Conservation (phyloP, 768 basidiomycete genomes). For the Brasilioporus rufonigricans region DNA sequence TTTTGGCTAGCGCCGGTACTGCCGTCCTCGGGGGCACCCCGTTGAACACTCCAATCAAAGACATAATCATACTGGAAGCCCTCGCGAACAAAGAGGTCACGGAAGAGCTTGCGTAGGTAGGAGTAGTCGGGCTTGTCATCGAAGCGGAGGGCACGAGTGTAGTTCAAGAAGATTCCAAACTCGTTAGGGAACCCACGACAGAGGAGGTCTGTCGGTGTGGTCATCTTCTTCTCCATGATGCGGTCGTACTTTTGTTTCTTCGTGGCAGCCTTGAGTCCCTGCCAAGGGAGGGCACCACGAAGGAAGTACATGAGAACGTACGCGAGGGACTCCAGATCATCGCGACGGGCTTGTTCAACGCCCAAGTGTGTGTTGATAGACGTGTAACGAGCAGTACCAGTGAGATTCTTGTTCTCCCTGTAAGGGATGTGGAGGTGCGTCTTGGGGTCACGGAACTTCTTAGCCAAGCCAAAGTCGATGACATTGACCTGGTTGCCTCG, state of each 20-base stretch:
- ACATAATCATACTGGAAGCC: slow-evolving; percentile 99
- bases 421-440: slow-evolving; percentile 99
- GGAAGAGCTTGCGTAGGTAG: slow-evolving; percentile 98
- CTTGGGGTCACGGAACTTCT: slow-evolving; percentile 99
- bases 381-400: slow-evolving; percentile 98
- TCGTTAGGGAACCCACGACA: slow-evolving; percentile 99
- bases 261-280: slow-evolving; percentile 98
- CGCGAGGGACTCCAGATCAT: slow-evolving; percentile 96
- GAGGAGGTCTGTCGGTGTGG: slow-evolving; percentile 92
- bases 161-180: slow-evolving; percentile 99
- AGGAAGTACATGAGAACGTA: slow-evolving; percentile 99
- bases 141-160: slow-evolving; percentile 97
- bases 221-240: slow-evolving; percentile 99
- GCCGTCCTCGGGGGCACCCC: slow-evolving; percentile 65
- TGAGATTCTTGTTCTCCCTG: slow-evolving; percentile 99
- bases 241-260: slow-evolving; percentile 99
- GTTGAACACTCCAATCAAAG: slow-evolving; percentile 97
- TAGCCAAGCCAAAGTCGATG: slow-evolving; percentile 96
- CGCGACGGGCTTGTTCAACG: slow-evolving; percentile 96
- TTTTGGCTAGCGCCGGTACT: slow-evolving; percentile 61
- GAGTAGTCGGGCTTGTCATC: slow-evolving; percentile 99
- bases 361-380: slow-evolving; percentile 99
- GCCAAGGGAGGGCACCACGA: slow-evolving; percentile 97
- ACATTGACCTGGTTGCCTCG: slow-evolving; percentile 99
- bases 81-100: slow-evolving; percentile 94